Conservation (phyloP, 768 basidiomycete genomes). For the Calocera viscosa region DNA sequence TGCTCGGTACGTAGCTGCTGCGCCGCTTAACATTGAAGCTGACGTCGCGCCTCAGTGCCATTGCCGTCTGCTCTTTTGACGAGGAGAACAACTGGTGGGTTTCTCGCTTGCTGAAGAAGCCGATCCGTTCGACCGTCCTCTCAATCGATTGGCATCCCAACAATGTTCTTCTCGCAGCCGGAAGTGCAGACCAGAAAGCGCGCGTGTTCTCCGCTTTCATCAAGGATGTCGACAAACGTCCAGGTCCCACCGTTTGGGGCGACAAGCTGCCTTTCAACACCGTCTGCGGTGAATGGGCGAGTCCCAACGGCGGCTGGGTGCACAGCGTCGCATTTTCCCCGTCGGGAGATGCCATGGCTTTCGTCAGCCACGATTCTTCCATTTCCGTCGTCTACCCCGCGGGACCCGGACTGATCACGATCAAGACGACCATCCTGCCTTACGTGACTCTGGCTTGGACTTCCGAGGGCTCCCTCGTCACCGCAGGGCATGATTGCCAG, state of each 20-base stretch:
- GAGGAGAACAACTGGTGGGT: constrained; percentile 99
- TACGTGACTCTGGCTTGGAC: constrained; percentile 78
- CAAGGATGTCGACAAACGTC: constrained; percentile 95
- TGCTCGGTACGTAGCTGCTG: constrained; percentile 48
- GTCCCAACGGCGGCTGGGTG: constrained; percentile 91
- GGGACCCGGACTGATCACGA: constrained; percentile 55
- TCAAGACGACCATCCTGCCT: constrained; percentile 69
- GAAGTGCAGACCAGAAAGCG: constrained; percentile 96
- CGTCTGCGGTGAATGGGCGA: constrained; percentile 84
- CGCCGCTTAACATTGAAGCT: background rate
- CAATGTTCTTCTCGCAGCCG: constrained; percentile 91
- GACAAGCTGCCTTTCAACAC: constrained; percentile 96
- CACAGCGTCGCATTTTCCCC: constrained; percentile 94
- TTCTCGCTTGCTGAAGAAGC: constrained; percentile 92
- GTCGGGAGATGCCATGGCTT: constrained; percentile 86
- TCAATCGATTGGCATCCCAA: constrained; percentile 98
- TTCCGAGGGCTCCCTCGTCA: constrained; percentile 66
- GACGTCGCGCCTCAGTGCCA: constrained; percentile 44
- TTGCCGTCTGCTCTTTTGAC: constrained; percentile 94
- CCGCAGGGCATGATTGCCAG: constrained; percentile 96
- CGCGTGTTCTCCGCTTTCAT: constrained; percentile 96
- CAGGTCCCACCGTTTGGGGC: constrained; percentile 87
- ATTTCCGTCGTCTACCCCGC: constrained; percentile 82
- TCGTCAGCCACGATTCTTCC: constrained; percentile 89
- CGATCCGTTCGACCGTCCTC: constrained; percentile 86